Conservation (phyloP, 1,284 basidiomycete genomes). For the Rhodotorula sp. region DNA sequence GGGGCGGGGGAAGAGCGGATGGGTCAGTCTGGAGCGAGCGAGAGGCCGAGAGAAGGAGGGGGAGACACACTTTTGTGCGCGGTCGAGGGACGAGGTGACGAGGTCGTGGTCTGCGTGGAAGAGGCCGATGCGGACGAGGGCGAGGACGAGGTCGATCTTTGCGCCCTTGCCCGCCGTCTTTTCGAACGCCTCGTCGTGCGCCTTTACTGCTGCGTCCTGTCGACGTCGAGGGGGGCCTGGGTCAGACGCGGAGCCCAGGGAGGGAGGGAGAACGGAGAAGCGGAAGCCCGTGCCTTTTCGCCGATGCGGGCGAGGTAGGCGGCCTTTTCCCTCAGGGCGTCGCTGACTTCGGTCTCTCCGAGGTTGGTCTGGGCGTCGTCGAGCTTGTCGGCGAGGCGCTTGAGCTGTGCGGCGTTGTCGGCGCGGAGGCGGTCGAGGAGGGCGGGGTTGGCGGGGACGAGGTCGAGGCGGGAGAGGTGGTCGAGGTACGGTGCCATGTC, state of each 20-base stretch:
- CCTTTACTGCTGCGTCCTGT: slow-evolving; percentile 71
- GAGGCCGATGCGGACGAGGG: slow-evolving; percentile 84
- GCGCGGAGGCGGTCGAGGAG: slow-evolving; percentile 70
- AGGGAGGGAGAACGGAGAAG: not conserved
- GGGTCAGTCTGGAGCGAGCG: not conserved
- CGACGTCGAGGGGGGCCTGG: not conserved
- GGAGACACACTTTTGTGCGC: slow-evolving; percentile 73
- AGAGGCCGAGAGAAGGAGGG: not conserved
- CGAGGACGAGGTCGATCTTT: slow-evolving; percentile 87
- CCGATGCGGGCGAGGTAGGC: slow-evolving; percentile 87
- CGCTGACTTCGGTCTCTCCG: slow-evolving; percentile 90
- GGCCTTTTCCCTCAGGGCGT: slow-evolving; percentile 80
- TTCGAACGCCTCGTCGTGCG: slow-evolving; percentile 80
- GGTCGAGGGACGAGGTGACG: slow-evolving; percentile 70
- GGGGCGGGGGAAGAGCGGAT: not conserved
- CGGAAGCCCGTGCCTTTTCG: slow-evolving; percentile 67
- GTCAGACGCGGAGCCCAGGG: not conserved
- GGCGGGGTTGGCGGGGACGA: slow-evolving; percentile 24
- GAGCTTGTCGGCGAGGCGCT: slow-evolving; percentile 74
- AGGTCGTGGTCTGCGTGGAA: slow-evolving; percentile 83
- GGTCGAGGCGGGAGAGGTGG: slow-evolving; percentile 3
- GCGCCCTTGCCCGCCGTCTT: slow-evolving; percentile 93
- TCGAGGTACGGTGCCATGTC: slow-evolving; percentile 74
- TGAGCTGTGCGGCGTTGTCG: slow-evolving; percentile 73
- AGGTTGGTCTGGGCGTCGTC: slow-evolving; percentile 86